Evolutionary conservation across 441 rosid genomes (phyloP).

Genomic region (Heliophila coronopifolia): DNA sequence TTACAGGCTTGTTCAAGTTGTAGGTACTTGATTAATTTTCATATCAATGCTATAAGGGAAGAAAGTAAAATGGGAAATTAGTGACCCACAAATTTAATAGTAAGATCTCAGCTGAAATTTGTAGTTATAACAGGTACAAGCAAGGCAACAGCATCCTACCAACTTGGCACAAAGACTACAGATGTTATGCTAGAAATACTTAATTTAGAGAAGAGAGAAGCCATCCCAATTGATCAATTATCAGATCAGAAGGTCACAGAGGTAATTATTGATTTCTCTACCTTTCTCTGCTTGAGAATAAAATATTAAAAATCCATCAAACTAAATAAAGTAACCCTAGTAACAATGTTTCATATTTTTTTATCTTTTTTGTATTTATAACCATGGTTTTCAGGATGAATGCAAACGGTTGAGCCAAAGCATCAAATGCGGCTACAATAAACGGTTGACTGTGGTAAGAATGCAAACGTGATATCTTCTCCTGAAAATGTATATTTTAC

Average conservation of each 20-base stretch:
- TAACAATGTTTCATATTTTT: not conserved
- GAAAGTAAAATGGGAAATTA: conserved; percentile 3
- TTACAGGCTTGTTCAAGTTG: conserved; percentile 84
- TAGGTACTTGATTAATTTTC: conserved; percentile 52
- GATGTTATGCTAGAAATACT: conserved; percentile 65
- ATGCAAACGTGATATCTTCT: conserved; percentile 16
- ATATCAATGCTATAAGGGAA: conserved; percentile 14
- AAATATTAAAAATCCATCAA: not conserved
- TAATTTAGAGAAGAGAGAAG: conserved; percentile 72
- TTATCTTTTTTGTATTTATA: conserved; percentile 11
- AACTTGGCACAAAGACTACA: conserved; percentile 53
- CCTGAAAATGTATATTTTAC: conserved; percentile 15
- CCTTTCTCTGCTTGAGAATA: not conserved
- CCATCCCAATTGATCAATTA: conserved; percentile 60
- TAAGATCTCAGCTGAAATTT: conserved; percentile 22
- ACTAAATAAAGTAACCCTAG: not conserved
- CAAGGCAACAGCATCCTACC: conserved; percentile 55
- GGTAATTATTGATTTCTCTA: conserved; percentile 40
- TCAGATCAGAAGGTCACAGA: conserved; percentile 87
- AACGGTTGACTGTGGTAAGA: conserved; percentile 70
- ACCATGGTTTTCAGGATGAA: conserved; percentile 61
- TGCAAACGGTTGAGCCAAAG: conserved; percentile 64
- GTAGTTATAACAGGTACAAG: conserved; percentile 50
- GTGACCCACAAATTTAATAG: conserved; percentile 2
- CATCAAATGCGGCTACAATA: conserved; percentile 65